Conservation (phyloP, 805 yeast species). For the Cyberlindnera subsufficiens region DNA sequence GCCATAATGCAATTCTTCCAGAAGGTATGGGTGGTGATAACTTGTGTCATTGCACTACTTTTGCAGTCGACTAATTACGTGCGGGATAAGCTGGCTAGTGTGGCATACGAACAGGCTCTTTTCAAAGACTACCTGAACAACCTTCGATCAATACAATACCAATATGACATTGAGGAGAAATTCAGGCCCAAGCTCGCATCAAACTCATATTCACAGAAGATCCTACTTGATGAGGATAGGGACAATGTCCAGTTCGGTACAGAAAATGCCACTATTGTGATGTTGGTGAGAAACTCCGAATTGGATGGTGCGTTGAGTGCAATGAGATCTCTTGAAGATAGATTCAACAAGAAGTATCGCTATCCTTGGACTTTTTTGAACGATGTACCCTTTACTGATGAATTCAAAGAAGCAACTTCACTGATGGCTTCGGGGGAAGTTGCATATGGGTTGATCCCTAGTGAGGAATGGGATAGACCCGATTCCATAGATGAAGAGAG, state of each 20-base stretch:
- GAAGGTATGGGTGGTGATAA: constrained; percentile 22
- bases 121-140: constrained; percentile 5
- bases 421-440: constrained; percentile 61
- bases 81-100: constrained; percentile 17
- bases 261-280: constrained; percentile 82
- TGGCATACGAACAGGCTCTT: constrained; percentile 13
- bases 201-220: constrained; percentile 31
- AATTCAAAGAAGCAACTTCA: constrained; percentile 54
- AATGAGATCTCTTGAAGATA: constrained; percentile 73
- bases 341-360: constrained; percentile 59
- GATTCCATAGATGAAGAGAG: constrained; percentile 54
- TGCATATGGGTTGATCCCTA: constrained; percentile 60
- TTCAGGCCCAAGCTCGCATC: constrained; percentile 30
- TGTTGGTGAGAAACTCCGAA: constrained; percentile 84
- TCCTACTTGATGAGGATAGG: constrained; percentile 23
- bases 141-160: constrained; percentile 16
- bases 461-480: constrained; percentile 77
- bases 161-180: constrained; percentile 15
- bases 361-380: constrained; percentile 80
- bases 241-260: constrained; percentile 37
- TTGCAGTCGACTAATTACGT: constrained; percentile 17
- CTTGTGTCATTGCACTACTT: constrained; percentile 16
- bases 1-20: constrained; percentile 19
- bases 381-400: constrained; percentile 61
- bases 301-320: constrained; percentile 65